Evolutionary conservation across 768 basidiomycete species (phyloP).

Genomic region (Pholiota conissans): DNA sequence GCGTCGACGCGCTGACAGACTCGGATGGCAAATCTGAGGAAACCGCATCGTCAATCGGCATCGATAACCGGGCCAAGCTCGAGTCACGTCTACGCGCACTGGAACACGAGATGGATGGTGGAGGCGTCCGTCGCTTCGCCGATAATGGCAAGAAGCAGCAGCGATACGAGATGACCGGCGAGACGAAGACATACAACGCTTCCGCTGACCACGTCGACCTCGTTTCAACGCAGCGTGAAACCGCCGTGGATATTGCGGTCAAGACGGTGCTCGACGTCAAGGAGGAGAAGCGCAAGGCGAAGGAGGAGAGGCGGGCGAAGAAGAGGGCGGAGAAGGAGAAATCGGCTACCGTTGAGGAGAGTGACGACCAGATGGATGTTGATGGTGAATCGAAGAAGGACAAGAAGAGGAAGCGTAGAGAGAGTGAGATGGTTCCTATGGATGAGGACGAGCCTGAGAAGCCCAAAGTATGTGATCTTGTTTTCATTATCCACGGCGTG

Average conservation of each 20-base stretch:
- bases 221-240: constrained; percentile 79
- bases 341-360: constrained; percentile 16
- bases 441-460: constrained; percentile 34
- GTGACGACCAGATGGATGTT: constrained; percentile 40
- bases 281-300: constrained; percentile 80
- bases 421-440: constrained; percentile 27
- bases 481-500: constrained; percentile 13
- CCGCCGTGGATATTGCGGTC: constrained; percentile 73
- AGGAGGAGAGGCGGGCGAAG: constrained; percentile 77
- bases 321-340: constrained; percentile 55
- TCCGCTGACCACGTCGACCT: constrained; percentile 82
- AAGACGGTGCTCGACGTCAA: constrained; percentile 79
- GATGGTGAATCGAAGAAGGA: constrained; percentile 40
- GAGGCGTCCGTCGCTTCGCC: constrained; percentile 66
- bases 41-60: constrained; percentile 80
- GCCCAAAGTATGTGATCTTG: constrained; percentile 36
- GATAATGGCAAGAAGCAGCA: constrained; percentile 65
- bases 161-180: constrained; percentile 80
- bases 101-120: constrained; percentile 78
- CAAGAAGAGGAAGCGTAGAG: constrained; percentile 51
- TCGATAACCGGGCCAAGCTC: constrained; percentile 93
- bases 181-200: constrained; percentile 81
- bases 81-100: constrained; percentile 90
- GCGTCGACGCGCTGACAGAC: constrained; percentile 95
- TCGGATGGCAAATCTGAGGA: constrained; percentile 86